A percentile compares a stretch with the other conserved stretches of the same genome.
These are phyloP conservation scores for Anisodus tanguticus DNA, from an alignment of 257 asterid genomes.

Conservation along the genomic window DNA sequence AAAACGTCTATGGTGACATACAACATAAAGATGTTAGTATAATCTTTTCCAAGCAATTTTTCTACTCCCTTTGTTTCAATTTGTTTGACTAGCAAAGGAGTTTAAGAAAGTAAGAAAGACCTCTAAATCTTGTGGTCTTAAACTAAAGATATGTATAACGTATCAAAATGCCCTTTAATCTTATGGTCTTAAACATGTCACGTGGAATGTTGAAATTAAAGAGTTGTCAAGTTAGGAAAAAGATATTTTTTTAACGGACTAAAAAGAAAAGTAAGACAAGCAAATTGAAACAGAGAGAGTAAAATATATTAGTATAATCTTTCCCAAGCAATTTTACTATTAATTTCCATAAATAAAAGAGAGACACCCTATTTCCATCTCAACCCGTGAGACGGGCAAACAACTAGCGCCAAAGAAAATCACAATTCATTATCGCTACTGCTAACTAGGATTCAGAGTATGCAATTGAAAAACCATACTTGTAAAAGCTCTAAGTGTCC, in stretches of 20 bases:
- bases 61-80: too few relatives aligned
- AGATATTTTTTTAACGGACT: too few relatives aligned
- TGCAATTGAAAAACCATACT: neutral
- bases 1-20: neutral
- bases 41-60: neutral
- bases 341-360: neutral
- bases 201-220: too few relatives aligned
- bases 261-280: too few relatives aligned
- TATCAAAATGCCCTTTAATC: too few relatives aligned
- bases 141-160: too few relatives aligned
- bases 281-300: too few relatives aligned
- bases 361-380: neutral
- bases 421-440: neutral
- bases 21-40: neutral
- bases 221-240: too few relatives aligned
- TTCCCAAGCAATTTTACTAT: neutral
- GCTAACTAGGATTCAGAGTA: neutral
- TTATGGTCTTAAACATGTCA: too few relatives aligned
- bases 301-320: neutral
- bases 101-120: too few relatives aligned
- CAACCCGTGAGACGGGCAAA: neutral
- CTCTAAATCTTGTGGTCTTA: too few relatives aligned
- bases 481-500: neutral
- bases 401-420: neutral
- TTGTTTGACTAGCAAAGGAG: too few relatives aligned